Base-by-base conservation (phyloP, 2,329 filamentous ascomycete genomes). In the Rosellinia necatrix region DNA sequence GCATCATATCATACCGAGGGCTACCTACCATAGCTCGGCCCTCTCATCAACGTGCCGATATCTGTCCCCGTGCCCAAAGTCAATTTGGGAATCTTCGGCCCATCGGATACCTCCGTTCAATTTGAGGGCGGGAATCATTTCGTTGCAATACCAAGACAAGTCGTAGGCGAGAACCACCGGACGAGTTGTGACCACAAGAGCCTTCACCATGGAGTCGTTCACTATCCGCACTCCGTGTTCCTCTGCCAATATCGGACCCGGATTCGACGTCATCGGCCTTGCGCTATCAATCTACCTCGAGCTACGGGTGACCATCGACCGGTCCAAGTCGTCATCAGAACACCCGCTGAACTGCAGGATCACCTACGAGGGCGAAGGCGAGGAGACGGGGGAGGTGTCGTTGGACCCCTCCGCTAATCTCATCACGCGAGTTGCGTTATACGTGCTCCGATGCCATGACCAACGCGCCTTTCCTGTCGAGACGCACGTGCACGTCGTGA, bases 211-310 rank as follows among this genome's bases (percentile, higher is more conserved):
- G 76, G 81, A 85, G 69, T 84, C 83, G 51, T 88, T 89, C 74
- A 77, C 82, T 65, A 90, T 92, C 80, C 85, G 83, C 76, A 91
- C 91, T 60, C 93, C 93, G 63, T 96, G 91, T 78, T 97, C 93
- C 58, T 97, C 92, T 60, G 93, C 93, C 77, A 97, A 97, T 80
- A 97, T 97, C 71, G 93, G 91, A 65, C 93, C 93, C 44, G 93
- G 93, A 56, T 99, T 97, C 81, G 93, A 99, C 79, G 93, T 97
- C 68, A 96, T 97, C 72, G 91, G 94, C 65, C 87, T 99, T 60
- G 93, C 93, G 7, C 82, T 99, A 65, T 96, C 92, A 64, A 87
- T 97, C 74, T 96, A 93, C 78, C 89, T 99, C 63, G 92, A 97
- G 78, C 80, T 97, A 53, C 83, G 87, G 62, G 89, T 97, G 72